Evolutionary conservation across 768 basidiomycete genomes (phyloP).

Genomic region (Russula olivacea): DNA sequence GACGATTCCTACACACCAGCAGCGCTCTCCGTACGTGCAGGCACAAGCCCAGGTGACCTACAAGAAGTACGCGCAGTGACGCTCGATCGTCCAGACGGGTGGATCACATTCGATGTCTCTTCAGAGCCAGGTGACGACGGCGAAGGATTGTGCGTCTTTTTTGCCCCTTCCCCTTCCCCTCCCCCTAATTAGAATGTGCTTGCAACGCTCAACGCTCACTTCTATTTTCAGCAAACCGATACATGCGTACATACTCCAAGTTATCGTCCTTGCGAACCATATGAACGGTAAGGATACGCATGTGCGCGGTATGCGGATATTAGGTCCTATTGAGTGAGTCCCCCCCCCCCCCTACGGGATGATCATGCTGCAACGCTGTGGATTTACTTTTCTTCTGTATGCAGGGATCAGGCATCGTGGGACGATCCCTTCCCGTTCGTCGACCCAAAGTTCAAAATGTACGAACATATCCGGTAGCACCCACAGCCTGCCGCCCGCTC

Average conservation of each 20-base stretch:
- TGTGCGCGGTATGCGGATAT: slow-evolving; percentile 83
- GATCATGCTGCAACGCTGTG: neutral
- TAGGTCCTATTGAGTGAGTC: slow-evolving; percentile 75
- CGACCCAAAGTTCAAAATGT: slow-evolving; percentile 24
- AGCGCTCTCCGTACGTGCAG: slow-evolving; percentile 83
- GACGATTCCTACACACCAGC: slow-evolving; percentile 98
- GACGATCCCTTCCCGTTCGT: slow-evolving; percentile 26
- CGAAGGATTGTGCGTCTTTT: slow-evolving; percentile 59
- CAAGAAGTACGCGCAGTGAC: slow-evolving; percentile 86
- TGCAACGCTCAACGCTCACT: no score
- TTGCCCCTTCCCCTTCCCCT: neutral
- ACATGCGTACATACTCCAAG: slow-evolving; percentile 83
- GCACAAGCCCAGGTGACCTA: slow-evolving; percentile 84
- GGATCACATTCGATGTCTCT: slow-evolving; percentile 84
- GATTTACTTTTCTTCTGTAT: slow-evolving; percentile 4
- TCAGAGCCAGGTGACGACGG: slow-evolving; percentile 75
- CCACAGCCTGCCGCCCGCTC: neutral
- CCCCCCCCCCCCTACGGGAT: neutral
- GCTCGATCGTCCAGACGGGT: slow-evolving; percentile 88
- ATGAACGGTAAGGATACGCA: slow-evolving; percentile 99
- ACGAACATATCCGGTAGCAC: slow-evolving; percentile 24
- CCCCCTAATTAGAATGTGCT: neutral
- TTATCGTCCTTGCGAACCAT: slow-evolving; percentile 88
- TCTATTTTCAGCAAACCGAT: slow-evolving; percentile 64
- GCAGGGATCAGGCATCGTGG: slow-evolving; percentile 33